phyloP scores from a whole-genome alignment of 148 eudicot species.

The Rhododendron williamsianum region DNA sequence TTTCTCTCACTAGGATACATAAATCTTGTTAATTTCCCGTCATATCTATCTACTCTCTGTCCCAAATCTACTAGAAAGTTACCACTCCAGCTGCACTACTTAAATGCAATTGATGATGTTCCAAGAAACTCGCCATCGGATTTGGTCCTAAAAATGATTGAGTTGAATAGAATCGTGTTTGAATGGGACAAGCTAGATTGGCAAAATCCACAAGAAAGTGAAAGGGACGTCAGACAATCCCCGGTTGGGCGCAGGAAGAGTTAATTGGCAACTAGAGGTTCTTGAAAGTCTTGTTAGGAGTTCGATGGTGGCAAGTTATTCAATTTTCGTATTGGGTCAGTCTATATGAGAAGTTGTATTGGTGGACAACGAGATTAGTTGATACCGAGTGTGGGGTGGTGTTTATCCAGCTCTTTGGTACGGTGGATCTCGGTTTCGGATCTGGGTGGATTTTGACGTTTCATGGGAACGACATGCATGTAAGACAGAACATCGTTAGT shows the following conservation, averaged over 20 bases:
- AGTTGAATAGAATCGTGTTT: neutral
- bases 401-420: neutral
- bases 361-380: neutral
- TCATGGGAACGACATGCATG: neutral
- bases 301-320: neutral
- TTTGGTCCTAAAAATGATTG: neutral
- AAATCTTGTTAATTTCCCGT: neutral
- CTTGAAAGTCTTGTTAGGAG: neutral
- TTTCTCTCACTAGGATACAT: neutral
- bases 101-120: neutral
- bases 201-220: neutral
- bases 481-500: neutral
- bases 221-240: neutral
- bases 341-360: neutral
- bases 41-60: neutral
- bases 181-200: neutral
- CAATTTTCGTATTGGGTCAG: neutral
- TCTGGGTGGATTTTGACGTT: neutral
- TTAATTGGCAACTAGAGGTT: neutral
- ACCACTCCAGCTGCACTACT: neutral
- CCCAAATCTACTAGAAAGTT: constrained; percentile 2
- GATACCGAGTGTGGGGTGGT: neutral
- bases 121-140: neutral
- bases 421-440: neutral
- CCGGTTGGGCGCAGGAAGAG: no score